Evolutionary conservation across 164 flowering plant species (phyloP), one percentile per base, ranked within the genome.

Genomic region (Nymphaea colorata): DNA sequence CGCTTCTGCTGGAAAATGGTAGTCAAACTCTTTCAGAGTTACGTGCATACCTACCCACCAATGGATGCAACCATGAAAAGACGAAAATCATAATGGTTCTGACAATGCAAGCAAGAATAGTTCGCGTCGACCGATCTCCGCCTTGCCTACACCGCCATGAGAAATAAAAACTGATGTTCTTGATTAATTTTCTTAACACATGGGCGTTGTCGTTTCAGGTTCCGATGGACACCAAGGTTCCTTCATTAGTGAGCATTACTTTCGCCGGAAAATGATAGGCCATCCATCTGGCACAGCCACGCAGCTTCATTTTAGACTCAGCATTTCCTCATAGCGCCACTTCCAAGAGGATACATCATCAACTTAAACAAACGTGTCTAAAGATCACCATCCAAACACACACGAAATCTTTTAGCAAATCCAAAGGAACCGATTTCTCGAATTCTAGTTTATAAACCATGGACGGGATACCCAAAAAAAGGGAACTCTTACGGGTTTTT

Each of bases 401-500:
- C 12, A 8, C 57, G 14, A 8, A 8, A 51, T 3, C 57, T 51
- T 15, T 47, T 47, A 7, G 8, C 14, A 51, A 51, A 51, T 51
- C 8, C 14, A 51, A 15, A 15, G 57, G 57, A 8, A 51, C 36
- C 36, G 14, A 51, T 51, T 15, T 51, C 57, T 51, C 12, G 12
- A 15, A 51, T 51, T 5, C 14, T 51, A 15, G 0, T 25, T 25
- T 25, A 65, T 14, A 16, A 44, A 4, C 43, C 15, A 42, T 2
- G 12, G 11, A 65, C 43, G 44, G 17, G 57, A 65, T 17, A 41
- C 12, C n/a, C 55, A 44, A 15, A 8, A 41, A 64, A 61, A 53
- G 53, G 17, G 57, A 51, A 15, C 4, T 68, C 86, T 77, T 66
- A 91, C 98, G 41, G 97, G 97, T 68, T 89, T 91, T 71, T 94